Evolutionary conservation across 208 protist genomes (phyloP).

Genomic region (Phytomonas francai): DNA sequence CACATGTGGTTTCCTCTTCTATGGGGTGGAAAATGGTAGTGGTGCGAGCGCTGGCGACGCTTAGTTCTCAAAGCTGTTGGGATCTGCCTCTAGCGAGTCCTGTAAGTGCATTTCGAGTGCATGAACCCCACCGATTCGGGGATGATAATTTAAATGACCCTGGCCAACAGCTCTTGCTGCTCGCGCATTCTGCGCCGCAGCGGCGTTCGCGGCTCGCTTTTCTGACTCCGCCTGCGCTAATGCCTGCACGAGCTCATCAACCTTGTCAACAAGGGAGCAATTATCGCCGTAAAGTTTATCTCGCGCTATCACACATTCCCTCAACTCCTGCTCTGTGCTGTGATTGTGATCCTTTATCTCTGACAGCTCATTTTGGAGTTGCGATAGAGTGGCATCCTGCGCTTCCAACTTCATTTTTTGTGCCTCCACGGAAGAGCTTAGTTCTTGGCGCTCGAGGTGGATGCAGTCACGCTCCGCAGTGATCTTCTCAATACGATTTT

Average conservation of each 20-base stretch:
- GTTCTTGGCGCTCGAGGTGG: slow-evolving; percentile 7
- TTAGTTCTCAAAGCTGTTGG: background rate
- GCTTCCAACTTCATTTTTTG: slow-evolving; percentile 15
- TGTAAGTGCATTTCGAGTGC: background rate
- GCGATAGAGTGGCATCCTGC: slow-evolving; percentile 7
- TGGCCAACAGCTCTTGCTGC: background rate
- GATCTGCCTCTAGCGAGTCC: background rate
- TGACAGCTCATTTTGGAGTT: slow-evolving; percentile 15
- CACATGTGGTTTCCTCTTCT: too few species aligned
- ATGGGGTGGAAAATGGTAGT: too few species aligned
- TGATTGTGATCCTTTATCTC: slow-evolving; percentile 12
- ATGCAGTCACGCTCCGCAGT: slow-evolving; percentile 2
- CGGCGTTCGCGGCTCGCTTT: slow-evolving; percentile 20
- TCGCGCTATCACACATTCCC: slow-evolving; percentile 19
- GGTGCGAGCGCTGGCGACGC: too few species aligned
- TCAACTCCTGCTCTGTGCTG: slow-evolving; percentile 14
- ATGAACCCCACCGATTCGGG: background rate
- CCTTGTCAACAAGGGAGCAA: slow-evolving; percentile 37
- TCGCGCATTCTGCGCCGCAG: slow-evolving; percentile 6
- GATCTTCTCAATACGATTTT: slow-evolving; percentile 4
- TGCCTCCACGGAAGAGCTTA: slow-evolving; percentile 13
- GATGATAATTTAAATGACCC: background rate
- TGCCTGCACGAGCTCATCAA: slow-evolving; percentile 46
- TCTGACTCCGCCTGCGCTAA: slow-evolving; percentile 50
- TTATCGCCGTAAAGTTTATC: slow-evolving; percentile 58